These are phyloP conservation scores for Populus hybrid DNA, from an alignment of 441 rosid genomes.

Conservation along the genomic window DNA sequence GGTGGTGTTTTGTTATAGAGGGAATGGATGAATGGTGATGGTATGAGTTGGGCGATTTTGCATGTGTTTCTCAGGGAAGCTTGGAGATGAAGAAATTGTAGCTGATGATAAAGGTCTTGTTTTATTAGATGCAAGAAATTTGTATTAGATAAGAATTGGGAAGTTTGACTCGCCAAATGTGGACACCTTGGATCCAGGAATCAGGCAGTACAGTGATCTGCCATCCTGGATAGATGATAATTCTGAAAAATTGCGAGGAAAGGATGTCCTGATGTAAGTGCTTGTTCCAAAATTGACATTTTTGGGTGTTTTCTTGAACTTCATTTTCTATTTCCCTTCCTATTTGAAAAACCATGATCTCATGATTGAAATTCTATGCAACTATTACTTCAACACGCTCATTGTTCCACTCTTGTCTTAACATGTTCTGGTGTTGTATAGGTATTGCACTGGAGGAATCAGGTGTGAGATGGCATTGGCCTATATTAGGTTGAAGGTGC, in stretches of 20 bases:
- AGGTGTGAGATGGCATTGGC: conserved; percentile 99
- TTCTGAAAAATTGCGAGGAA: conserved; percentile 60
- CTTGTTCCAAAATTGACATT: conserved; percentile 8
- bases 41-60: conserved; percentile 3
- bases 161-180: conserved; percentile 57
- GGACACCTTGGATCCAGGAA: conserved; percentile 78
- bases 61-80: conserved; percentile 36
- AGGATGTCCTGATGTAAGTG: conserved; percentile 72
- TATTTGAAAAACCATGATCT: not conserved
- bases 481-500: conserved; percentile 75
- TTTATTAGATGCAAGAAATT: conserved; percentile 85
- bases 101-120: conserved; percentile 43
- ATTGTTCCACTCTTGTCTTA: not conserved
- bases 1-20: not conserved
- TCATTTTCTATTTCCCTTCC: not conserved
- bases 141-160: conserved; percentile 90
- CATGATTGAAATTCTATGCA: not conserved
- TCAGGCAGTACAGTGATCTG: conserved; percentile 92
- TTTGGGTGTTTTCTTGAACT: not conserved
- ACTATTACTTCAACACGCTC: not conserved
- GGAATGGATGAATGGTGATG: not conserved
- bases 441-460: conserved; percentile 99
- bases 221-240: conserved; percentile 81
- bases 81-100: conserved; percentile 25
- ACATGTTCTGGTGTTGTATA: conserved; percentile 20